Conservation (phyloP, 2,329 filamentous ascomycete species). For the Coniochaeta pulveracea region DNA sequence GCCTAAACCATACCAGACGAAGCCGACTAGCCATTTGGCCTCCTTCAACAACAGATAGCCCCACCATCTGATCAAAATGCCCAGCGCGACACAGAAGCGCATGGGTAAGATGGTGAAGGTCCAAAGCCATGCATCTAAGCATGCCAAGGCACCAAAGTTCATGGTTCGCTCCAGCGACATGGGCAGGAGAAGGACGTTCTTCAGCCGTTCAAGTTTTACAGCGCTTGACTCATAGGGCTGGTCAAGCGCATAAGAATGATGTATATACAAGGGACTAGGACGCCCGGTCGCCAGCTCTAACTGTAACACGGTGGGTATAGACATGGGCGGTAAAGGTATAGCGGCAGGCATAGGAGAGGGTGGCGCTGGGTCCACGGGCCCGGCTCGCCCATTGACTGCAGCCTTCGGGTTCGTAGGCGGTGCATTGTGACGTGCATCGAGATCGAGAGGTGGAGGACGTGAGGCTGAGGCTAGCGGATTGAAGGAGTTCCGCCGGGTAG, state of each 20-base stretch:
- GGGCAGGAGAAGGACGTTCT: constrained; percentile 79
- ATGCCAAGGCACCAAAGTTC: constrained; percentile 80
- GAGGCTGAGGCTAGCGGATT: constrained; percentile 30
- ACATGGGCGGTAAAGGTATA: constrained; percentile 56
- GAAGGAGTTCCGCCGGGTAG: constrained; percentile 37
- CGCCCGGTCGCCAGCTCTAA: constrained; percentile 51
- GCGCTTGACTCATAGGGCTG: constrained; percentile 83
- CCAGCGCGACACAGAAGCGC: constrained; percentile 71
- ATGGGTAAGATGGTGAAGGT: constrained; percentile 92
- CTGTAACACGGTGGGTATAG: constrained; percentile 52
- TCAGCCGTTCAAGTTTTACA: constrained; percentile 81
- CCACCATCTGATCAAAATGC: constrained; percentile 72
- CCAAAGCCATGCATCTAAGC: constrained; percentile 91
- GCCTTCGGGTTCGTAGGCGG: constrained; percentile 13
- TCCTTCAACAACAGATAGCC: constrained; percentile 61
- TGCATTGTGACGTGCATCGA: constrained; percentile 18
- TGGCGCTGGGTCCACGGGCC: constrained; percentile 17
- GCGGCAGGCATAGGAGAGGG: constrained; percentile 39
- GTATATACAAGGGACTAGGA: constrained; percentile 55
- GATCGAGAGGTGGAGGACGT: constrained; percentile 31
- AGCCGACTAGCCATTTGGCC: constrained; percentile 56
- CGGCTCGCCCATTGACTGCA: constrained; percentile 8
- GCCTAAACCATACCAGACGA: constrained; percentile 69
- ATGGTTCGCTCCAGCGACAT: constrained; percentile 74
- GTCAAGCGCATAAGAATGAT: constrained; percentile 44